These are phyloP conservation scores for Coemansia sp. DNA, from an alignment of 192 early-diverging fungal genomes.

Conservation along the genomic window DNA sequence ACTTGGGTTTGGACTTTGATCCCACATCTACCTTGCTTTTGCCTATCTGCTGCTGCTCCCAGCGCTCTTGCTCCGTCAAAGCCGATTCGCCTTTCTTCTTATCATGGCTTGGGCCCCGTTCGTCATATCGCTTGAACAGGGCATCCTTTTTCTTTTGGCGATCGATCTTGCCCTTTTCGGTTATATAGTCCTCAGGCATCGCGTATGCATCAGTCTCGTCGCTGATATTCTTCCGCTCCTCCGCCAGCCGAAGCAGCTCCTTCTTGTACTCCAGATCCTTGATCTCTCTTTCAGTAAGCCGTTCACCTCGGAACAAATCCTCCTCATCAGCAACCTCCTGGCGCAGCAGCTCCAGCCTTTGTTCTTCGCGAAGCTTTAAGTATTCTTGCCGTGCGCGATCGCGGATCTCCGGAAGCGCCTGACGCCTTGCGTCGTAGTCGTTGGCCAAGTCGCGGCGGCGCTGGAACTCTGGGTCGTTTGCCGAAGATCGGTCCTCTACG, in stretches of 20 bases:
- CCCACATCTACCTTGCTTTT: slow-evolving; percentile 60
- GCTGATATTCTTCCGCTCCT: slow-evolving; percentile 79
- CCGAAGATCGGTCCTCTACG: slow-evolving; percentile 33
- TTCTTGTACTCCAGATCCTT: slow-evolving; percentile 82
- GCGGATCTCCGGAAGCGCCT: slow-evolving; percentile 78
- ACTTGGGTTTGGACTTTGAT: slow-evolving; percentile 50
- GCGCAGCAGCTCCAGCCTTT: slow-evolving; percentile 75
- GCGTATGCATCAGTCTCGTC: slow-evolving; percentile 82
- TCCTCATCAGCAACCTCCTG: slow-evolving; percentile 88
- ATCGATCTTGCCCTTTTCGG: slow-evolving; percentile 97
- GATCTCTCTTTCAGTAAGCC: slow-evolving; percentile 77
- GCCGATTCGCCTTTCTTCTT: slow-evolving; percentile 39
- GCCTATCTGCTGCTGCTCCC: slow-evolving; percentile 86
- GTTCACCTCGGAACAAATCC: slow-evolving; percentile 70
- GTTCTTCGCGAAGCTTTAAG: slow-evolving; percentile 81
- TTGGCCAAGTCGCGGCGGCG: slow-evolving; percentile 82
- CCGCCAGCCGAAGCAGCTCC: slow-evolving; percentile 79
- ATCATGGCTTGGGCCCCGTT: slow-evolving; percentile 54
- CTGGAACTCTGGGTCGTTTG: slow-evolving; percentile 62
- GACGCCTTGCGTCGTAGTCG: slow-evolving; percentile 68
- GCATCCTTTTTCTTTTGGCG: slow-evolving; percentile 89
- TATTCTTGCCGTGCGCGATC: slow-evolving; percentile 90
- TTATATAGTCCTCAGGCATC: slow-evolving; percentile 95
- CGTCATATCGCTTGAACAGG: slow-evolving; percentile 89
- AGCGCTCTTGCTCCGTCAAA: slow-evolving; percentile 81